These are phyloP conservation scores for Nepenthes mirabilis DNA, from an alignment of 148 eudicot species.

Conservation along the genomic window DNA sequence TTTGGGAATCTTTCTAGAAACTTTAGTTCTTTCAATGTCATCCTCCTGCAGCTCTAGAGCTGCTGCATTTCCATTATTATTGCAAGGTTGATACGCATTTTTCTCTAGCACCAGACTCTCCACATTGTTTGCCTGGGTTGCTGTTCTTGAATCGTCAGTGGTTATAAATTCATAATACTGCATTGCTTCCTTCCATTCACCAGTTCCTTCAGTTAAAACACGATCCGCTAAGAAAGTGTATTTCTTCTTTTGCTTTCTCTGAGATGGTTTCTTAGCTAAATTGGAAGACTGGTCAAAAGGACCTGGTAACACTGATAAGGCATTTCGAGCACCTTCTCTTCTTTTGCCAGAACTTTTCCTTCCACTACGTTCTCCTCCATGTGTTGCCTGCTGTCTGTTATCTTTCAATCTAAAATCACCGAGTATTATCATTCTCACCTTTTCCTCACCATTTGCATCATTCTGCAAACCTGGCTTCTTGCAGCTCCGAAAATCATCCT, in stretches of 20 bases:
- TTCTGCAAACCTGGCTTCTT: conserved; percentile 16
- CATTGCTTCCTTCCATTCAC: conserved; percentile 54
- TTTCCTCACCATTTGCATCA: conserved; percentile 21
- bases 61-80: conserved; percentile 9
- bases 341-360: conserved; percentile 16
- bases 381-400: conserved; percentile 16
- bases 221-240: conserved; percentile 20
- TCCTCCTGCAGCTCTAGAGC: conserved; percentile 17
- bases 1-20: conserved; percentile 12
- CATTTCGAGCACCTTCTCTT: conserved; percentile 15
- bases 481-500: conserved; percentile 24
- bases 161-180: conserved; percentile 57
- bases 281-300: conserved; percentile 10
- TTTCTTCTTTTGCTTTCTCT: conserved; percentile 14
- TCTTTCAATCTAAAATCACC: conserved; percentile 13
- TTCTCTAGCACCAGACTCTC: conserved; percentile 6
- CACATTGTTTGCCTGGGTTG: conserved; percentile 6
- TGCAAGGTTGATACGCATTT: conserved; percentile 4
- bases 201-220: conserved; percentile 25
- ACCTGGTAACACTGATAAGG: conserved; percentile 16
- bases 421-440: conserved; percentile 6
- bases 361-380: conserved; percentile 16
- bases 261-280: conserved; percentile 15
- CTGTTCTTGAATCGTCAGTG: conserved; percentile 12
- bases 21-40: conserved; percentile 7